Conservation (phyloP, 2,329 filamentous ascomycete species). For the Botryotinia narcissicola region DNA sequence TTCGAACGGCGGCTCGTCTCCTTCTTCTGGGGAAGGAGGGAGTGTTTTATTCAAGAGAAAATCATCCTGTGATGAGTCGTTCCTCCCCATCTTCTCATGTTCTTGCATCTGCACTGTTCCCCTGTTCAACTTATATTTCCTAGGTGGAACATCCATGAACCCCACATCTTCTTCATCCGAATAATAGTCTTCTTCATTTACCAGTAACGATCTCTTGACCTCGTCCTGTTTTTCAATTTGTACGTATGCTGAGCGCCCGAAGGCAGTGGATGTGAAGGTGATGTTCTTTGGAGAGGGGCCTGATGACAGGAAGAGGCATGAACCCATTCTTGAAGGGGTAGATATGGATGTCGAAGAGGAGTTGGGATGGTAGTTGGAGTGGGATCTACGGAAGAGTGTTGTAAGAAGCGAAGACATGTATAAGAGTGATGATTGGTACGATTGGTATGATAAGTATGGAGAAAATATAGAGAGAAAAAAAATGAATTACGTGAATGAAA, state of each 20-base stretch:
- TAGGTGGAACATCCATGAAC: background rate
- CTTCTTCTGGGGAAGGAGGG: background rate
- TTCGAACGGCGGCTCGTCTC: constrained; percentile 3
- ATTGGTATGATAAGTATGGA: background rate
- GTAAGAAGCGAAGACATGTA: constrained; percentile 13
- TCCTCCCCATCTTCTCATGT: background rate
- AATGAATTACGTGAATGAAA: background rate
- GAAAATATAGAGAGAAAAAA: background rate
- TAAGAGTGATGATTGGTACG: background rate
- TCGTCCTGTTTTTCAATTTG: constrained; percentile 9
- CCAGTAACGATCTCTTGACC: background rate
- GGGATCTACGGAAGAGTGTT: constrained; percentile 1
- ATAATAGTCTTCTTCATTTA: constrained; percentile 6
- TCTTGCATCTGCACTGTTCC: background rate
- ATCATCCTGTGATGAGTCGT: background rate
- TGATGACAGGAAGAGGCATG: background rate
- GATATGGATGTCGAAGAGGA: background rate
- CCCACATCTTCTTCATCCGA: constrained; percentile 15
- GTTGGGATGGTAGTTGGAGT: background rate
- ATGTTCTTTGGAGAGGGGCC: background rate
- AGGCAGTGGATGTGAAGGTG: constrained; percentile 16
- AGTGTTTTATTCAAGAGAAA: background rate
- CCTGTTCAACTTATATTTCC: background rate
- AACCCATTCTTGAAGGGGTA: background rate
- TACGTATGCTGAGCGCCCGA: constrained; percentile 1